Base-by-base conservation (phyloP, 352 stramenopile species). In the Pythium scleroteichum region DNA sequence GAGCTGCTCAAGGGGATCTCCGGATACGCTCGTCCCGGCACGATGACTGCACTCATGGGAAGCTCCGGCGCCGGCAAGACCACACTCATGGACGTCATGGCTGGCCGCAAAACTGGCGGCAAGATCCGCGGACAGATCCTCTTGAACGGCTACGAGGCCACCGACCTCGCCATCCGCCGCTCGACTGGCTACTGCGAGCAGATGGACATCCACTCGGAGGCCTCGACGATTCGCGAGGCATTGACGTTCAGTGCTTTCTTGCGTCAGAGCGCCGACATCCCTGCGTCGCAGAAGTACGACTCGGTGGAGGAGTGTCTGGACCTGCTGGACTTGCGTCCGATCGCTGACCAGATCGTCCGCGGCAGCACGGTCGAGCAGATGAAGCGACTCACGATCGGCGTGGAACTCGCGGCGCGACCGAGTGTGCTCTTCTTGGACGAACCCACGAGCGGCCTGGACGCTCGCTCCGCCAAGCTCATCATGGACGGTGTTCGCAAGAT, bases 61-160 rank as follows among this genome's bases (percentile, higher is more conserved):
- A 73, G 71, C 4, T 81, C 73, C 4, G 85, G 87, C 32, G 83
- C 88, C 32, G 91, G 93, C 4, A 98, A 98, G 71, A 98, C 93
- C 10, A 98, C 95, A 3, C 75, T 98, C 8, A 91, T 98, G 68
- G 92, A 98, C 70, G 92, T 98, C 4, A 90, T 99, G 46, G 90
- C 94, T 12, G 75, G 95, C 19, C 77, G 95, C 45, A 98, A 98
- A 71, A 94, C 78, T 6, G 79, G 76, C 14, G 94, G 95, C 19
- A 75, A 58, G 17, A 89, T 98, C 51, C 69, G 66, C 24, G 94
- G 94, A 20, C 46, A 96, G 17, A 88, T 98, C n/a, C 44, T 50
- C 19, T 53, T 98, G 8, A 98, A 98, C 69, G 93, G 94, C 39
- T 74, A 91, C 58, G 88, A 96, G 64, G 75, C 70, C 4, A 76